phyloP scores from a whole-genome alignment of 2,329 filamentous ascomycete species.

The Sclerotinia trifoliorum region DNA sequence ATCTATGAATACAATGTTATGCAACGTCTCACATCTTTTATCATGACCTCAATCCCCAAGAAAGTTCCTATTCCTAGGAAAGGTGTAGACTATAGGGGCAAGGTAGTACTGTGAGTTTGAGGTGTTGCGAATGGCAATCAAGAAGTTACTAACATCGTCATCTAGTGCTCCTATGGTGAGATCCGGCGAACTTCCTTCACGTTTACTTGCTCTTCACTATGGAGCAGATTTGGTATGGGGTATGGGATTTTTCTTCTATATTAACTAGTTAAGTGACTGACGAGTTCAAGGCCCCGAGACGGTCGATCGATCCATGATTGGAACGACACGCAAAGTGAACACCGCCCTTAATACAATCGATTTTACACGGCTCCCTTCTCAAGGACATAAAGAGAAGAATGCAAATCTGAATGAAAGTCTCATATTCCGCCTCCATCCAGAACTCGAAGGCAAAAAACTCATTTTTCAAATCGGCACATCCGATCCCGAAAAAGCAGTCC shows the following conservation, averaged over 20 bases:
- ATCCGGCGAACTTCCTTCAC: slow-evolving; percentile 90
- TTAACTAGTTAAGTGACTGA: slow-evolving; percentile 26
- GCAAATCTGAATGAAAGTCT: slow-evolving; percentile 60
- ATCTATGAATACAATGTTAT: slow-evolving; percentile 34
- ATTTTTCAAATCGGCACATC: slow-evolving; percentile 94
- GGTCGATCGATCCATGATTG: slow-evolving; percentile 88
- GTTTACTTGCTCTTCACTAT: slow-evolving; percentile 86
- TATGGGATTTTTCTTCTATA: slow-evolving; percentile 42
- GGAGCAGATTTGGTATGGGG: slow-evolving; percentile 97
- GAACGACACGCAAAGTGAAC: slow-evolving; percentile 76
- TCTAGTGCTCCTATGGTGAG: slow-evolving; percentile 84
- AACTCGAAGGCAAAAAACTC: slow-evolving; percentile 68
- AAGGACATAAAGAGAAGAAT: slow-evolving; percentile 59
- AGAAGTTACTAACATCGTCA: not conserved
- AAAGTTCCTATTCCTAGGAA: slow-evolving; percentile 80
- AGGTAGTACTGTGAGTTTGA: slow-evolving; percentile 67
- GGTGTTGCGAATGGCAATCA: not conserved
- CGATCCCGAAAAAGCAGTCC: slow-evolving; percentile 76
- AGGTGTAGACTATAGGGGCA: slow-evolving; percentile 91
- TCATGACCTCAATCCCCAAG: slow-evolving; percentile 60
- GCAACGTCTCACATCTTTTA: slow-evolving; percentile 45
- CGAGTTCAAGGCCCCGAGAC: slow-evolving; percentile 74
- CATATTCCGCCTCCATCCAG: slow-evolving; percentile 81
- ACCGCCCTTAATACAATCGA: slow-evolving; percentile 76
- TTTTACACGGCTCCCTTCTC: slow-evolving; percentile 74